Evolutionary conservation across 352 stramenopile species (phyloP), one percentile per base, ranked within the genome.

Genomic region (Pythium dissotocum): DNA sequence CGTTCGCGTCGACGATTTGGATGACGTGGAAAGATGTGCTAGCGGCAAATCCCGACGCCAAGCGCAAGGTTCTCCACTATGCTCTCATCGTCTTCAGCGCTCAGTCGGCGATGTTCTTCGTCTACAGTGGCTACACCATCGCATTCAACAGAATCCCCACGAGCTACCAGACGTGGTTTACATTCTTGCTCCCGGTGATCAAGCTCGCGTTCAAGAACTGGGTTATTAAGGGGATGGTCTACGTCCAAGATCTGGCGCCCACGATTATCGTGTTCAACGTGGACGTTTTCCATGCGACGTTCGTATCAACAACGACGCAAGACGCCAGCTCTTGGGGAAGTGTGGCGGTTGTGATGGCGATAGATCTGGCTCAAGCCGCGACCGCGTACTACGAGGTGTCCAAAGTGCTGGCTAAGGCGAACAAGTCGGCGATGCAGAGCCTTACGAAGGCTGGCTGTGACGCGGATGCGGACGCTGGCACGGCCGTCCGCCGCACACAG

Each of bases 241-340:
- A 63, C 62, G 26, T 53, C 18, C 16, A 60, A 38, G 51, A 69
- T n/a, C 40, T 69, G 24, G 40, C 36, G 13, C 62, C 62, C 18
- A 26, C 16, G 9, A 32, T 46, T 1, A 44, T 60, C 40, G 54
- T 55, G 30, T 69, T 61, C 40, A 69, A 61, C 52, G 38, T 69
- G 2, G 62, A 69, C 40, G 38, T 69, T n/a, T 69, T 63, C 54
- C 62, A 69, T 53, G 53, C 62, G 21, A 44, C 63, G 12, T 58
- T 63, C 26, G 54, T 69, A 4, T 54, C 69, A 1, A 51, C 55
- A 8, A 61, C 58, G 18, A 66, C 69, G 32, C 69, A 75, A 46
- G 13, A 9, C 21, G 30, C 51, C 1, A 58, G 9, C 18, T n/a
- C 24, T 6, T 24, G 30, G 8, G 33, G 48, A 9, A 33, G 55